Percentiles rank a stretch among this genome's conserved stretches.
Conservation (phyloP, 2,329 filamentous ascomycete genomes). For the Colletotrichum graminicola region DNA sequence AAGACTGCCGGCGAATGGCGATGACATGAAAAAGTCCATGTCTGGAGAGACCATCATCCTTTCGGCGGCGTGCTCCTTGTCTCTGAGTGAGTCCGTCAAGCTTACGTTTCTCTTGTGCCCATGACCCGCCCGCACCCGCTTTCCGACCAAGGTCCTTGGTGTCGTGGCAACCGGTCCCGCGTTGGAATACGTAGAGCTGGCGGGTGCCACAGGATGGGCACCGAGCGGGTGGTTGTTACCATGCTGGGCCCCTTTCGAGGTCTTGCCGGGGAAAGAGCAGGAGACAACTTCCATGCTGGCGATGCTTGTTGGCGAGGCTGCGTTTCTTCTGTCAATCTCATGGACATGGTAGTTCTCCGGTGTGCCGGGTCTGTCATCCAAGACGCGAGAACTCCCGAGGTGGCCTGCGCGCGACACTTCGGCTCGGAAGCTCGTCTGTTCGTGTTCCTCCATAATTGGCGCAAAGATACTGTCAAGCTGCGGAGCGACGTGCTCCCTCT, state of each 20-base stretch:
- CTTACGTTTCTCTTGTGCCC: slow-evolving; percentile 88
- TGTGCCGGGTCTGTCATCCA: slow-evolving; percentile 60
- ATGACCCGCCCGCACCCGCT: slow-evolving; percentile 68
- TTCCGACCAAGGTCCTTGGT: slow-evolving; percentile 69
- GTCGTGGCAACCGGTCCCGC: slow-evolving; percentile 68
- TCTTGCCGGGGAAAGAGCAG: slow-evolving; percentile 72
- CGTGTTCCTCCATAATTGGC: slow-evolving; percentile 44
- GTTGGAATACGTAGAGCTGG: slow-evolving; percentile 61
- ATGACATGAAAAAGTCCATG: slow-evolving; percentile 69
- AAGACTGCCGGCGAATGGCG: slow-evolving; percentile 83
- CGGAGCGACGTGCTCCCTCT: slow-evolving; percentile 57
- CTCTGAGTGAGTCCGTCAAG: slow-evolving; percentile 83
- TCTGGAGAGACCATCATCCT: slow-evolving; percentile 61
- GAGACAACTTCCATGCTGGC: slow-evolving; percentile 72
- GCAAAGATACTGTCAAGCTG: slow-evolving; percentile 58
- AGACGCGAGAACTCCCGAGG: slow-evolving; percentile 60
- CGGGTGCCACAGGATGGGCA: slow-evolving; percentile 67
- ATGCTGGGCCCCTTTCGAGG: slow-evolving; percentile 52
- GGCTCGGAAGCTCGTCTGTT: slow-evolving; percentile 58
- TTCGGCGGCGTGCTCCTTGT: slow-evolving; percentile 68
- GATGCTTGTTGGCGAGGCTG: slow-evolving; percentile 68
- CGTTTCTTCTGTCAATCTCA: slow-evolving; percentile 51
- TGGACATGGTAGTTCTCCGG: slow-evolving; percentile 54
- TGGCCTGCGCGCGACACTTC: slow-evolving; percentile 62
- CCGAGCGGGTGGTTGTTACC: slow-evolving; percentile 57